A percentile compares a stretch with the other conserved stretches of the same genome.
Conservation (phyloP, 495 filamentous ascomycete genomes). For the Tuber umbilicatum region DNA sequence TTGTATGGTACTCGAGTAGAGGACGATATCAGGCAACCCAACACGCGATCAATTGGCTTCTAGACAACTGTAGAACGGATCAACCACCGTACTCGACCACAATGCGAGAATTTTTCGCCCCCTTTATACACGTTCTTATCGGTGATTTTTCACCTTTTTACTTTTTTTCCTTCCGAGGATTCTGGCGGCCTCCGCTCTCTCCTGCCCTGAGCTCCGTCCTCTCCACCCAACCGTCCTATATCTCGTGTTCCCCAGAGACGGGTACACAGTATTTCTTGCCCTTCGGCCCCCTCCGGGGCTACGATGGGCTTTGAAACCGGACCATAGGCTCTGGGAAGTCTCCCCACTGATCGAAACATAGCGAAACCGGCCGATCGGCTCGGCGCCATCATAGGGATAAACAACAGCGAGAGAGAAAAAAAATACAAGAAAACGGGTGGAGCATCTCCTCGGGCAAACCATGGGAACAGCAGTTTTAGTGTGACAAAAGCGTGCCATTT, state of each 20-base stretch:
- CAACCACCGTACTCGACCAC: not conserved
- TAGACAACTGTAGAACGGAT: not conserved
- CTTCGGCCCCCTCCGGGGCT: not conserved
- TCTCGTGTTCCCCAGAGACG: not conserved
- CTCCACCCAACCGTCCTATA: not conserved
- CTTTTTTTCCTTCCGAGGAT: not conserved
- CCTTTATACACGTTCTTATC: not conserved
- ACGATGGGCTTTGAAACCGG: not conserved
- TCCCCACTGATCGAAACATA: not conserved
- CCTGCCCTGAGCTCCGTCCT: not conserved
- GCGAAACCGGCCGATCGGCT: not conserved
- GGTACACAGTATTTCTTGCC: not conserved
- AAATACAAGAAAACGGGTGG: not conserved
- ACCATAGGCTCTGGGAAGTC: not conserved
- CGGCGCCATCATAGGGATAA: not conserved
- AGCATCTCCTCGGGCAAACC: not conserved
- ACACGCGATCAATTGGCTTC: conserved; percentile 1
- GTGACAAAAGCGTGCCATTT: not conserved
- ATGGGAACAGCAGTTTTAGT: not conserved
- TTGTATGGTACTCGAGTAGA: too few relatives aligned
- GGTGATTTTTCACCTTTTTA: not conserved
- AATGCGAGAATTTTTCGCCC: not conserved
- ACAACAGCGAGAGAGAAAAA: not conserved
- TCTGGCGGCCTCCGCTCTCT: not conserved
- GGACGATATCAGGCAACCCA: not conserved